Conservation (phyloP, 2,329 filamentous ascomycete species). For the Paraconiothyrium sp. region DNA sequence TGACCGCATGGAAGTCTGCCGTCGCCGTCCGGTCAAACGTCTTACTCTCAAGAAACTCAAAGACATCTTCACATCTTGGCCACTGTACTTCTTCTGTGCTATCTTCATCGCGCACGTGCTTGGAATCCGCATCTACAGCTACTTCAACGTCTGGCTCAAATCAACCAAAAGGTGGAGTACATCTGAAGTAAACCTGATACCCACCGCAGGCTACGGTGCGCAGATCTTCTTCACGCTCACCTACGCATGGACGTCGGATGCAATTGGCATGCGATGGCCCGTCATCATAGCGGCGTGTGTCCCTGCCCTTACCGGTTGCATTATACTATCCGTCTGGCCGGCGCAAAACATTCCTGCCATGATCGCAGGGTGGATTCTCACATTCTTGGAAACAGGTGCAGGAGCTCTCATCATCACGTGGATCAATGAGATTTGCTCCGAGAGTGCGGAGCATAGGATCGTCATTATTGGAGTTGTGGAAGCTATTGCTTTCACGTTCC, state of each 20-base stretch:
- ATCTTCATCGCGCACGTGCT: slow-evolving; percentile 19
- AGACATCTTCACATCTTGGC: slow-evolving; percentile 10
- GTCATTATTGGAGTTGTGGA: slow-evolving; percentile 28
- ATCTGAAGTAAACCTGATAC: slow-evolving; percentile 20
- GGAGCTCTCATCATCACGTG: slow-evolving; percentile 52
- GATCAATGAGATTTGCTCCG: slow-evolving; percentile 27
- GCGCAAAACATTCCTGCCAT: slow-evolving; percentile 47
- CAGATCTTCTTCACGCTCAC: slow-evolving; percentile 21
- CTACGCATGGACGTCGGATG: slow-evolving; percentile 30
- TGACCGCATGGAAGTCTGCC: not conserved
- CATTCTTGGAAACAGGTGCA: slow-evolving; percentile 48
- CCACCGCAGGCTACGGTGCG: slow-evolving; percentile 16
- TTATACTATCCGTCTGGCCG: slow-evolving; percentile 49
- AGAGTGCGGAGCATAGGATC: slow-evolving; percentile 26
- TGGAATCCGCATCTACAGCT: slow-evolving; percentile 21
- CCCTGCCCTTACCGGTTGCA: slow-evolving; percentile 45
- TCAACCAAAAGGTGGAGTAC: slow-evolving; percentile 14
- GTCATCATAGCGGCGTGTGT: slow-evolving; percentile 27
- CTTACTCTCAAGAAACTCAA: slow-evolving; percentile 1
- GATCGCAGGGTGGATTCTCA: slow-evolving; percentile 51
- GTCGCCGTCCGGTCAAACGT: not conserved
- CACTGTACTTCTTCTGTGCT: slow-evolving; percentile 15
- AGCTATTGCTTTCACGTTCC: slow-evolving; percentile 26
- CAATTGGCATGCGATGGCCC: slow-evolving; percentile 27
- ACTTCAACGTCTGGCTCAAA: slow-evolving; percentile 24